A percentile compares a stretch with the other conserved stretches of the same genome.
Conservation (phyloP, 2,329 filamentous ascomycete genomes). For the Nemania sp. region DNA sequence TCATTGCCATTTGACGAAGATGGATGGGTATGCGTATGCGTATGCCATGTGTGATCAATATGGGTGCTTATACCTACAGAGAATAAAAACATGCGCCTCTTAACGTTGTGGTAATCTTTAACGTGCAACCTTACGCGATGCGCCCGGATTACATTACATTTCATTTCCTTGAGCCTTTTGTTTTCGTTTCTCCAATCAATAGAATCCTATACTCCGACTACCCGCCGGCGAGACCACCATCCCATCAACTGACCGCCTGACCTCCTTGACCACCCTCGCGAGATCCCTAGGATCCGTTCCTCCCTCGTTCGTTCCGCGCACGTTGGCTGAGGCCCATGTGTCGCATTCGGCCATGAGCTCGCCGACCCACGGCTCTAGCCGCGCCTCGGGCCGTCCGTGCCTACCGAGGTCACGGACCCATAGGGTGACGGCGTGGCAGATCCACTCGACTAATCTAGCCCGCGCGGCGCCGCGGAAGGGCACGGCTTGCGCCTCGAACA, state of each 20-base stretch:
- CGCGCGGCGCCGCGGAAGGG: slow-evolving; percentile 59
- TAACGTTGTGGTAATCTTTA: neutral
- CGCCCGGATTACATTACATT: slow-evolving; percentile 2
- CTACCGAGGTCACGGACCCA: slow-evolving; percentile 51
- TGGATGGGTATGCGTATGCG: neutral
- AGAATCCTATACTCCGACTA: slow-evolving; percentile 50
- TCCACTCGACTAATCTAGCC: slow-evolving; percentile 59
- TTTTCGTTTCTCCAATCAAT: no score
- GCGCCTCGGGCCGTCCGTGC: slow-evolving; percentile 37
- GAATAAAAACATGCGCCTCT: neutral
- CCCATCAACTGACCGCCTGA: slow-evolving; percentile 51
- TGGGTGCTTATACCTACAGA: neutral
- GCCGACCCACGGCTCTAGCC: slow-evolving; percentile 39
- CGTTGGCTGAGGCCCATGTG: slow-evolving; percentile 46
- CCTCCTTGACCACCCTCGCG: slow-evolving; percentile 47
- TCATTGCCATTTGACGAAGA: neutral
- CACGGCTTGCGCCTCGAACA: slow-evolving; percentile 63
- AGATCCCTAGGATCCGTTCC: slow-evolving; percentile 52
- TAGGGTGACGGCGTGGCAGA: slow-evolving; percentile 51
- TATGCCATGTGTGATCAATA: neutral
- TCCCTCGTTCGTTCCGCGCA: slow-evolving; percentile 46
- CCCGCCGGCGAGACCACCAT: slow-evolving; percentile 48
- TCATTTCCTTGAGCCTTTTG: neutral
- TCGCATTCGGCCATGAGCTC: slow-evolving; percentile 56
- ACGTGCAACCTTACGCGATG: neutral